These are phyloP conservation scores for Coemansia sp. DNA, from an alignment of 192 early-diverging fungal genomes.

Conservation along the genomic window DNA sequence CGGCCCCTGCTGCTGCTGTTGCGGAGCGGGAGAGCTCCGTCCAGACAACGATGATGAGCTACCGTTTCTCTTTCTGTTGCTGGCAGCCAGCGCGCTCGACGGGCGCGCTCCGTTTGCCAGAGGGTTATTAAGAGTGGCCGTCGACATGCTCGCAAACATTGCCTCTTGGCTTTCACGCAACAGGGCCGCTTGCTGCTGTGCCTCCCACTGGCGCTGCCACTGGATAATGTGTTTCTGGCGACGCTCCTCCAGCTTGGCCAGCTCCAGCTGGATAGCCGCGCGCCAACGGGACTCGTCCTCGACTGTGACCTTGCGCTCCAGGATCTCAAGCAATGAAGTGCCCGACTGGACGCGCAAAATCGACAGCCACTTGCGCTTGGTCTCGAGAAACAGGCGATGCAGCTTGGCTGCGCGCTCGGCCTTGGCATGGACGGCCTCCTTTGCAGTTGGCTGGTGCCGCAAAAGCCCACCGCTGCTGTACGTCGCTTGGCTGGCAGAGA, in stretches of 20 bases:
- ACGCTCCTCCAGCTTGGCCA: slow-evolving; percentile 55
- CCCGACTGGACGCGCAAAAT: slow-evolving; percentile 88
- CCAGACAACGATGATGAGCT: slow-evolving; percentile 43
- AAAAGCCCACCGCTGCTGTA: slow-evolving; percentile 52
- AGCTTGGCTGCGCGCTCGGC: slow-evolving; percentile 58
- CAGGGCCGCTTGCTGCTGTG: slow-evolving; percentile 49
- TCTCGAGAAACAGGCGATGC: slow-evolving; percentile 80
- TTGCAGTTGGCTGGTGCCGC: slow-evolving; percentile 53
- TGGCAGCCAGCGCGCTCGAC: slow-evolving; percentile 18
- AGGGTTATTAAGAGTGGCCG: slow-evolving; percentile 3
- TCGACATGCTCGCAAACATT: slow-evolving; percentile 17
- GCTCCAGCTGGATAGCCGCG: slow-evolving; percentile 54
- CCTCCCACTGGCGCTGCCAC: slow-evolving; percentile 57
- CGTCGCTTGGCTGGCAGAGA: slow-evolving; percentile 51
- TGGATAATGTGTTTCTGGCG: slow-evolving; percentile 45
- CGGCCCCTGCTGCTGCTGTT: slow-evolving; percentile 10
- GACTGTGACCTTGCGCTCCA: slow-evolving; percentile 71
- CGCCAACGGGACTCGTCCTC: slow-evolving; percentile 74
- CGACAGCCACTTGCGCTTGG: slow-evolving; percentile 85
- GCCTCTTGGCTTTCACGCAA: slow-evolving; percentile 54
- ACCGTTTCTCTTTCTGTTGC: slow-evolving; percentile 9
- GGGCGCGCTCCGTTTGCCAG: slow-evolving; percentile 11
- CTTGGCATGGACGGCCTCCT: slow-evolving; percentile 58
- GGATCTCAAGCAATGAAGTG: slow-evolving; percentile 79
- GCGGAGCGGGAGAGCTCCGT: slow-evolving; percentile 40